Base-by-base conservation (phyloP, 2,329 filamentous ascomycete species). In the Elsinoe ampelina region DNA sequence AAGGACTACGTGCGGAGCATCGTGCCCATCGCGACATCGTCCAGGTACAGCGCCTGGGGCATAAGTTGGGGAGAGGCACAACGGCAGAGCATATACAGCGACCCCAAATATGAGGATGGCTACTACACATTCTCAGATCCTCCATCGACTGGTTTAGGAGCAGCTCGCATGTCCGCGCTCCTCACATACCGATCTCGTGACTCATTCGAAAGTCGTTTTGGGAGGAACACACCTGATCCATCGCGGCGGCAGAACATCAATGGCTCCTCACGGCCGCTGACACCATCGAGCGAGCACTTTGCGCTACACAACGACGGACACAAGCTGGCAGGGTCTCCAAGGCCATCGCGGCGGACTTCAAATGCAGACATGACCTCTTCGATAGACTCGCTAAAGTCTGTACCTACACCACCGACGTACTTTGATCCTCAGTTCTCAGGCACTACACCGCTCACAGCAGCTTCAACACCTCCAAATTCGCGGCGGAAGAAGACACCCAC, bases 31-130 rank as follows among this genome's bases (percentile, higher is more conserved):
- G 89, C 89, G 19, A 93, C 89, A 5, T 92, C 88, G 6, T 88
- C 86, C 63, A 78, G 85, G 41, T 89, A 93, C 71, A 92, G 87
- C 65, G 89, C 89, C 4, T 95, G 89, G 89, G 86, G 89, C 20
- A 95, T 93, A 66, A 91, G 86, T 71, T 95, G 89, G 89, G 88
- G 87, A 41, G 89, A 93, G 69, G 88, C 88, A 2, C 89, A 95
- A 70, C 80, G 89, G 54, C 88, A 93, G 73, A 91, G 87, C 78
- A 97, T 98, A 69, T 98, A 97, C 73, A 91, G 89, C 38, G 93
- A 98, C 69, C 93, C 93, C 32, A 97, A 96, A 75, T 98, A 98
- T 71, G 90, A 96, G 60, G 91, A 97, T 66, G 93, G 93, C 43
- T 97, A 96, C 73, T 98, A 97, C 69, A 67, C 83, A 1, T 95